Percentiles rank a stretch among this genome's conserved stretches.
Conservation (phyloP, 306 rosid genomes). For the Lablab purpureus region DNA sequence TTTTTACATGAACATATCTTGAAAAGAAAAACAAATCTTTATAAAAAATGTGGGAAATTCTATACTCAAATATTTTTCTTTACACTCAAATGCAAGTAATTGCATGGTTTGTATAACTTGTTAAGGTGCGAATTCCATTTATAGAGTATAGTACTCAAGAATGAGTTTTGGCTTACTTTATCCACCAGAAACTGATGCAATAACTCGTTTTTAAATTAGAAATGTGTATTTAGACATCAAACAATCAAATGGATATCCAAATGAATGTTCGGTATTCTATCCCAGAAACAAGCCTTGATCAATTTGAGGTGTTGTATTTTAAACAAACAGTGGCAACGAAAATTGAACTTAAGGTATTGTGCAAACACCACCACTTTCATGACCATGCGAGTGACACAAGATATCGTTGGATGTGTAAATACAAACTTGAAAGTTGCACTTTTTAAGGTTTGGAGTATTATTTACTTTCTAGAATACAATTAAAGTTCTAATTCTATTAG, state of each 20-base stretch:
- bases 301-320: not conserved
- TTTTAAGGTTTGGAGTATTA: not conserved
- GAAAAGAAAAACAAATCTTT: not conserved
- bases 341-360: not conserved
- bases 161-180: not conserved
- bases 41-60: not conserved
- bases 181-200: not conserved
- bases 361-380: too few relatives aligned
- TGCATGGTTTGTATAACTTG: not conserved
- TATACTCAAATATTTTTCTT: not conserved
- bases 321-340: not conserved
- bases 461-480: not conserved
- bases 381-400: too few relatives aligned
- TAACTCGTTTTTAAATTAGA: not conserved
- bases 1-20: not conserved
- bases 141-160: not conserved
- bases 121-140: not conserved
- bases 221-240: not conserved
- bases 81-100: not conserved
- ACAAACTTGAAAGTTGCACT: not conserved
- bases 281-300: not conserved
- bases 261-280: not conserved
- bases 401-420: too few relatives aligned
- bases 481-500: not conserved
- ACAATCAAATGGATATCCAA: not conserved